Evolutionary conservation across 495 filamentous ascomycete species (phyloP), one percentile per base, ranked within the genome.

Genomic region (Aspergillus cristatus): DNA sequence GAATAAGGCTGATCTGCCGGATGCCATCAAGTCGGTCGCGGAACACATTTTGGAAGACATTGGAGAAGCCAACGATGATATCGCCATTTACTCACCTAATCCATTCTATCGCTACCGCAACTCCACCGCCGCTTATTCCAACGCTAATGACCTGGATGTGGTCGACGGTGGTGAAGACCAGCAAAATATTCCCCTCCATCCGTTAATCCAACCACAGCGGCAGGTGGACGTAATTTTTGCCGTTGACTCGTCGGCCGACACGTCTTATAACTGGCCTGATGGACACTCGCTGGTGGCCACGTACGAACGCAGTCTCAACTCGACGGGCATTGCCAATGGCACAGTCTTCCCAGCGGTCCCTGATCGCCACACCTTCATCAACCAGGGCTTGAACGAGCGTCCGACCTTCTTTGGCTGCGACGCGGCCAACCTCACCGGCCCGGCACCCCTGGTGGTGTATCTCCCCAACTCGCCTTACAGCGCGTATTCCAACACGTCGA

Each of bases 401-500:
- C 89, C 89, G 4, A 84, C 85, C 6, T 94, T 96, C 67, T 96
- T 96, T 62, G 89, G 89, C 43, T 96, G 89, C 65, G 63, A 87
- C 58, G 65, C 63, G 14, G 58, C 62, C 42, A 91, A 94, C 58
- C 37, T 41, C 16, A 45, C 46, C 1, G 44, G 47, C 12, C 43
- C 51, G 15, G 50, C 53, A 2, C 89, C 89, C 0, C 47, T 94
- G 25, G 59, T 96, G 43, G 82, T 95, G 45, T 95, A 94, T 60
- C 49, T 95, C 13, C 81, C 88, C 36, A 93, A 91, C 53, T 62
- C 74, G 4, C 88, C 88, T 0, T 96, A 89, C 58, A 75, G 70
- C 25, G 71, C 68, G 41, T 46, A 66, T 20, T 79, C 73, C 48
- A 94, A 94, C 57, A 61, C 78, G 3, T 79, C 76, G 1, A 95